phyloP scores from a whole-genome alignment of 805 yeast species.

The Ogataea philodendri region DNA sequence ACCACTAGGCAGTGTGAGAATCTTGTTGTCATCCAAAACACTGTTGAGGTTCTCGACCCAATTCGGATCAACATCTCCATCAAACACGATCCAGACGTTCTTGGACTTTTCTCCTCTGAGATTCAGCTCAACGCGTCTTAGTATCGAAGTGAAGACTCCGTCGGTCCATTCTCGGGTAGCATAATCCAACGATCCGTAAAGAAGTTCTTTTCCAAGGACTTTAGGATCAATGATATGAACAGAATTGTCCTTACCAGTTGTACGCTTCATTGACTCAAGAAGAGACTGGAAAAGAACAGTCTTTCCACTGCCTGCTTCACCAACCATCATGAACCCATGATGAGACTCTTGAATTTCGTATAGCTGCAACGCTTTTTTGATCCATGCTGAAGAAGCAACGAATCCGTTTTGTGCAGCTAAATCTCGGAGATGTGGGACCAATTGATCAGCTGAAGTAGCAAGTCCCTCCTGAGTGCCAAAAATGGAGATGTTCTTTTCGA shows the following conservation, averaged over 20 bases:
- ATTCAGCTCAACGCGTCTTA: constrained; percentile 57
- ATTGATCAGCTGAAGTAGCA: constrained; percentile 16
- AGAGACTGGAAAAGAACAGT: constrained; percentile 51
- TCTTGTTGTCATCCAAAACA: constrained; percentile 82
- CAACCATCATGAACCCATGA: constrained; percentile 81
- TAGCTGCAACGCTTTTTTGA: constrained; percentile 58
- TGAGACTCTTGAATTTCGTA: constrained; percentile 58
- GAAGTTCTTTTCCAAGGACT: constrained; percentile 58
- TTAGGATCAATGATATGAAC: constrained; percentile 67
- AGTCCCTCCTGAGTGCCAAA: constrained; percentile 27
- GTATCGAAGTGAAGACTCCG: constrained; percentile 70
- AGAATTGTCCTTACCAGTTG: constrained; percentile 36
- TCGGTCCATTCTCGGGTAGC: constrained; percentile 91
- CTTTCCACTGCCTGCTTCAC: constrained; percentile 76
- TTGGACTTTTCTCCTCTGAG: constrained; percentile 56
- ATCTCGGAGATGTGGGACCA: constrained; percentile 29
- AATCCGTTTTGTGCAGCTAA: constrained; percentile 36
- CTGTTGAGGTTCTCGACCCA: constrained; percentile 93
- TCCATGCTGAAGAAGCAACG: constrained; percentile 41
- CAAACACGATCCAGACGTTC: constrained; percentile 76
- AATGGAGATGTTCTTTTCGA: constrained; percentile 26
- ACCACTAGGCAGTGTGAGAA: constrained; percentile 84
- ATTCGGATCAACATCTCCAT: constrained; percentile 90
- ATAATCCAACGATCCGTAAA: constrained; percentile 70
- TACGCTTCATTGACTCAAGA: constrained; percentile 40